phyloP scores from a whole-genome alignment of 768 basidiomycete species.

The Suillus variegatus region DNA sequence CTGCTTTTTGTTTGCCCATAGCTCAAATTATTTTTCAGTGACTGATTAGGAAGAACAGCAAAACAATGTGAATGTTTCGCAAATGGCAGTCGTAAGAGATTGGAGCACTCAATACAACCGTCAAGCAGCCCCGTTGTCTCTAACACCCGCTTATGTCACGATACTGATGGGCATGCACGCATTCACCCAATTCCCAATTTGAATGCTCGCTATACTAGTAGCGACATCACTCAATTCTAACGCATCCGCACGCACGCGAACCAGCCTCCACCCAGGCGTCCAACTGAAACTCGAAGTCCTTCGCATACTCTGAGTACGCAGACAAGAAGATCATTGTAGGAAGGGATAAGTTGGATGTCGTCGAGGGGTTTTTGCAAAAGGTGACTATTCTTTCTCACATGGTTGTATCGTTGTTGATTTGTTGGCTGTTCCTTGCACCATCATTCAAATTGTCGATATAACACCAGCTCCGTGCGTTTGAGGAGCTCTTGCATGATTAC shows the following conservation, averaged over 20 bases:
- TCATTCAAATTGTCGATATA: not conserved
- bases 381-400: conserved; percentile 33
- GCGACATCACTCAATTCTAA: not conserved
- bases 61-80: too few relatives aligned
- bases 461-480: conserved; percentile 84
- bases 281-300: conserved; percentile 89
- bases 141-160: too few relatives aligned
- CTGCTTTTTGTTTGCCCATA: too few relatives aligned
- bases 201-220: too few relatives aligned
- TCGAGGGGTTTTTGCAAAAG: conserved; percentile 97
- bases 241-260: not conserved
- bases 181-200: too few relatives aligned
- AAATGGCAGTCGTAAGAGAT: too few relatives aligned
- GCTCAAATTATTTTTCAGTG: too few relatives aligned
- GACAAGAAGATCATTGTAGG: conserved; percentile 99
- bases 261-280: conserved; percentile 74
- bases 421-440: not conserved
- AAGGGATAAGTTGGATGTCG: conserved; percentile 96
- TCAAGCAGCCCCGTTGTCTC: too few relatives aligned
- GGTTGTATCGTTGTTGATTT: not conserved
- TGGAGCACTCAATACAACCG: too few relatives aligned
- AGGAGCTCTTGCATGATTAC: conserved; percentile 90
- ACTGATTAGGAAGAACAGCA: too few relatives aligned
- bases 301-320: conserved; percentile 68
- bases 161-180: too few relatives aligned